A percentile compares a stretch with the other conserved stretches of the same genome.
phyloP scores from a whole-genome alignment of 2,329 filamentous ascomycete species.

The Fusarium liriodendri region DNA sequence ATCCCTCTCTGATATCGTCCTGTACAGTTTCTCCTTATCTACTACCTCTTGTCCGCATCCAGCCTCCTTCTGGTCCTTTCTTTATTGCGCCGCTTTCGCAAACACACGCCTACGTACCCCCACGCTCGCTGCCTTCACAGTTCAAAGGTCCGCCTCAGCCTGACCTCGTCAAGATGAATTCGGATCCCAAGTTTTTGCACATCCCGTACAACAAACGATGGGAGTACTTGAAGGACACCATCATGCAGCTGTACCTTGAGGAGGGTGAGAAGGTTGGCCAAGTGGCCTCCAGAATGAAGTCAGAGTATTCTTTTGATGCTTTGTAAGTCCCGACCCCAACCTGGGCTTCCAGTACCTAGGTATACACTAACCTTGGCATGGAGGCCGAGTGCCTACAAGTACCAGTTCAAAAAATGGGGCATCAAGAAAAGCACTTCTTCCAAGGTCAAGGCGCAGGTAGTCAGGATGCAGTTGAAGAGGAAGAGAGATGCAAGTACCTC shows the following conservation, averaged over 20 bases:
- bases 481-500: neutral
- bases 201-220: neutral
- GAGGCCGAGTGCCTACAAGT: neutral
- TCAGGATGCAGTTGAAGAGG: neutral
- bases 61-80: neutral
- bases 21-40: too few relatives aligned
- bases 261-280: neutral
- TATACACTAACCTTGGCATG: neutral
- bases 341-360: too few relatives aligned
- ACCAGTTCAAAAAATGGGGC: neutral
- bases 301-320: neutral
- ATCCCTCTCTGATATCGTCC: neutral
- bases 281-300: neutral
- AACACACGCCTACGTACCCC: neutral
- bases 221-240: neutral
- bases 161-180: neutral
- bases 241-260: neutral
- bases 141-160: neutral
- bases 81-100: neutral
- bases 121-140: neutral
- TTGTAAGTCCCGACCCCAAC: neutral
- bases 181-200: neutral
- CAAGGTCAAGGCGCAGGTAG: fast-evolving
- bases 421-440: neutral
- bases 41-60: neutral